A percentile compares a stretch with the other conserved stretches of the same genome.
Conservation (phyloP, 192 early-diverging fungal genomes). For the Linnemannia elongata region DNA sequence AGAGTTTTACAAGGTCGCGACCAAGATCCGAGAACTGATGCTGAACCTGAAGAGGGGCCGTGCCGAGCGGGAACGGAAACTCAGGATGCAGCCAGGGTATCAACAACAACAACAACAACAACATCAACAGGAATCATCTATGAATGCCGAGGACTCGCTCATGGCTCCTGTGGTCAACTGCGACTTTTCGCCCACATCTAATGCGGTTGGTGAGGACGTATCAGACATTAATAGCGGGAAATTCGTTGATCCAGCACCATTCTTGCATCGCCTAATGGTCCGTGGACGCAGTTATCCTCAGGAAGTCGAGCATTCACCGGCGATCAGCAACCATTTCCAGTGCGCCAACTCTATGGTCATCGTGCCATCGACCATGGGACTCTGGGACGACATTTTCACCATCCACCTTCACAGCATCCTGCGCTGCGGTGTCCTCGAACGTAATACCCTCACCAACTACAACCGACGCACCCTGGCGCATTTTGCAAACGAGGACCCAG, state of each 20-base stretch:
- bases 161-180: not conserved
- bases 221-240: not conserved
- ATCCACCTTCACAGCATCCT: constrained; percentile 11
- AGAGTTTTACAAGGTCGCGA: constrained; percentile 6
- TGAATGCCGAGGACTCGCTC: not conserved
- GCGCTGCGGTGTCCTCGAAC: constrained; percentile 34
- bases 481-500: not conserved
- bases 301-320: constrained; percentile 45
- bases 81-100: constrained; percentile 1
- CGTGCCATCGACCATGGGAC: constrained; percentile 35
- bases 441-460: not conserved
- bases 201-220: not conserved
- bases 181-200: not conserved
- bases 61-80: constrained; percentile 35
- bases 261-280: constrained; percentile 23
- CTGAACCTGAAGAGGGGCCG: constrained; percentile 34
- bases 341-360: constrained; percentile 48
- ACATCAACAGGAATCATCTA: not conserved
- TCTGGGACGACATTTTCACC: constrained; percentile 49
- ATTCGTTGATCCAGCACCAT: not conserved
- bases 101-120: not conserved
- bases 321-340: constrained; percentile 27
- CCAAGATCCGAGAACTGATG: constrained; percentile 44
- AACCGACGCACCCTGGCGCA: not conserved
- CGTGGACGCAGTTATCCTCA: constrained; percentile 30